A percentile compares a stretch with the other conserved stretches of the same genome.
These are phyloP conservation scores for Sporothrix phasma DNA, from an alignment of 2,329 filamentous ascomycete species.

Conservation along the genomic window DNA sequence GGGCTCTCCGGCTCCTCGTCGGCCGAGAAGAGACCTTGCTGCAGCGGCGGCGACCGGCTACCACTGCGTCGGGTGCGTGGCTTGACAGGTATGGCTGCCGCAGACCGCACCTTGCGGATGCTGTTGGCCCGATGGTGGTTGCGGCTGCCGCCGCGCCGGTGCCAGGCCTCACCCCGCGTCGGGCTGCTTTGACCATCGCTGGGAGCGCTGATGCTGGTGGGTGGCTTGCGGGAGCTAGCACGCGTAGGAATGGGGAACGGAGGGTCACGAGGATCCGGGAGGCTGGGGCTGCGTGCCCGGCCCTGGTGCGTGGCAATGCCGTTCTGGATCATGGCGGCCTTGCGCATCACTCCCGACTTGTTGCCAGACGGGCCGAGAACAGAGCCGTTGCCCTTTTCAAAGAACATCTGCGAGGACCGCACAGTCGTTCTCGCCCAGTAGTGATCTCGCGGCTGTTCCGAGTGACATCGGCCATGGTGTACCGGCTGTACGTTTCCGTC, in stretches of 20 bases:
- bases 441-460: slow-evolving; percentile 23
- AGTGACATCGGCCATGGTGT: slow-evolving; percentile 26
- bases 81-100: slow-evolving; percentile 56
- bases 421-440: slow-evolving; percentile 25
- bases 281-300: slow-evolving; percentile 55
- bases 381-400: slow-evolving; percentile 31
- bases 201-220: slow-evolving; percentile 52
- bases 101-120: slow-evolving; percentile 77
- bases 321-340: slow-evolving; percentile 69
- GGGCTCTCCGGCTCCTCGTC: slow-evolving; percentile 61
- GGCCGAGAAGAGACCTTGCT: slow-evolving; percentile 42
- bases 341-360: slow-evolving; percentile 57
- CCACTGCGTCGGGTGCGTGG: slow-evolving; percentile 30
- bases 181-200: slow-evolving; percentile 72
- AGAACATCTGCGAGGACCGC: slow-evolving; percentile 25
- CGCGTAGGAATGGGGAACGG: slow-evolving; percentile 88
- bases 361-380: slow-evolving; percentile 28
- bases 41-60: slow-evolving; percentile 50
- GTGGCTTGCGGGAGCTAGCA: slow-evolving; percentile 72
- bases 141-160: slow-evolving; percentile 40
- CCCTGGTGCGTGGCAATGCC: slow-evolving; percentile 60
- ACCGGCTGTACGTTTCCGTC: slow-evolving; percentile 38
- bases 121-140: slow-evolving; percentile 48
- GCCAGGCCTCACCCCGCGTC: slow-evolving; percentile 49
- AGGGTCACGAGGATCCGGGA: slow-evolving; percentile 52